These are phyloP conservation scores for Cicer pinnatifidum DNA, from an alignment of 306 rosid genomes.

Conservation along the genomic window DNA sequence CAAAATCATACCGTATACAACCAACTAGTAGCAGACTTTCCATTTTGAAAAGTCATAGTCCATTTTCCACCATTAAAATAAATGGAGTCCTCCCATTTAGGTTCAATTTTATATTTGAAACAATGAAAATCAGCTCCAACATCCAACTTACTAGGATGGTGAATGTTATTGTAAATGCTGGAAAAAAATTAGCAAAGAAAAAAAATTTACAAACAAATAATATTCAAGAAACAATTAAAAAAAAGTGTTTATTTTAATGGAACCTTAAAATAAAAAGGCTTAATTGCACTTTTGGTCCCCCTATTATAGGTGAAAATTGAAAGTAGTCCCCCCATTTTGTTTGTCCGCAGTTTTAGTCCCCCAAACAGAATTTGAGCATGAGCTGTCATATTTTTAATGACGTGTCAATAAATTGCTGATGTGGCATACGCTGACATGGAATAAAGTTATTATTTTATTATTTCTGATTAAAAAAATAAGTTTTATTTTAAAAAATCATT, in stretches of 20 bases:
- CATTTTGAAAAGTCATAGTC: conserved; percentile 52
- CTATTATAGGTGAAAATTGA: conserved; percentile 81
- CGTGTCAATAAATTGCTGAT: no score
- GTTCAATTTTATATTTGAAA: conserved; percentile 79
- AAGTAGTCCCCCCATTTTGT: conserved; percentile 75
- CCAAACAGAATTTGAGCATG: no score
- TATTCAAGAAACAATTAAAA: not conserved
- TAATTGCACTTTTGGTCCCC: conserved; percentile 50
- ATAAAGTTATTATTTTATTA: no score
- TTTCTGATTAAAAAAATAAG: no score
- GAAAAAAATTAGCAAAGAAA: not conserved
- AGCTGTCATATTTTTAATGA: no score
- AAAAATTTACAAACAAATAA: not conserved
- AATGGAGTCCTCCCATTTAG: conserved; percentile 95
- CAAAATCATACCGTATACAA: conserved; percentile 67
- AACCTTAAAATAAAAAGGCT: conserved; percentile 19
- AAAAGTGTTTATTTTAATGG: not conserved
- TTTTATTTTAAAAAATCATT: no score
- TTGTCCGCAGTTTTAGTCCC: no score
- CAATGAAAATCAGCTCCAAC: conserved; percentile 70
- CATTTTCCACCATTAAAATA: conserved; percentile 92
- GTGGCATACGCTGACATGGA: no score
- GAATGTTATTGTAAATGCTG: conserved; percentile 86
- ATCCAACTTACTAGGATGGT: conserved; percentile 74
- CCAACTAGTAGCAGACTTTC: conserved; percentile 81